Percentiles rank a stretch among this genome's conserved stretches.
Evolutionary conservation across 176 grass and related monocot genomes (phyloP).

Genomic region (Triticum timopheevii): DNA sequence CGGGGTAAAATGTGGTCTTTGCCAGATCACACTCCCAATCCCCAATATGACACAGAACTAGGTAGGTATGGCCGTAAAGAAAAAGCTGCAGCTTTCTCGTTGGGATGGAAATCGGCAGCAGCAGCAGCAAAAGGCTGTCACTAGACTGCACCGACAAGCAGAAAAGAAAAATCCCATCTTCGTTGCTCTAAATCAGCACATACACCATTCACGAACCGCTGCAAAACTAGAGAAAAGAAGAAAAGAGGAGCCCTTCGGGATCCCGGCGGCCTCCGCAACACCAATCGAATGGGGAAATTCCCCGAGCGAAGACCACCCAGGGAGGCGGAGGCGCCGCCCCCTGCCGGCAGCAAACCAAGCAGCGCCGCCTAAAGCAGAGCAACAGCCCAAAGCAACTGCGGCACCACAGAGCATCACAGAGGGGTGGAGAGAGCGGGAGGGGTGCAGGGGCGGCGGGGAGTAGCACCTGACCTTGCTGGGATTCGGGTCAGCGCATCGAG

Average conservation of each 20-base stretch:
- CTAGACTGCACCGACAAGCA: no score
- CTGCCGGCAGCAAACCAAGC: not conserved
- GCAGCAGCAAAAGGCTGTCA: not conserved
- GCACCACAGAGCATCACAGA: not conserved
- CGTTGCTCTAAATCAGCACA: not conserved
- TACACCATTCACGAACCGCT: not conserved
- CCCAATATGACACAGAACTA: conserved; percentile 5
- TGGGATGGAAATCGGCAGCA: not conserved
- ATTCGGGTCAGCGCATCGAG: not conserved
- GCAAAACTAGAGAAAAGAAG: not conserved
- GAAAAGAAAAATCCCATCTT: not conserved
- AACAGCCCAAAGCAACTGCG: not conserved
- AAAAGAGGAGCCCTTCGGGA: not conserved
- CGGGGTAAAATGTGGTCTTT: conserved; percentile 1
- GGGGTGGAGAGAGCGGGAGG: not conserved
- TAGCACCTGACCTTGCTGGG: not conserved
- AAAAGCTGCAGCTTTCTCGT: not conserved
- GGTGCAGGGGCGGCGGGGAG: not conserved
- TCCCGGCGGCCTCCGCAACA: not conserved
- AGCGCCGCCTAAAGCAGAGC: not conserved
- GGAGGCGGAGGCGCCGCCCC: not conserved
- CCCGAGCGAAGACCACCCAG: not conserved
- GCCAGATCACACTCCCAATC: not conserved
- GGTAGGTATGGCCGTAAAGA: not conserved
- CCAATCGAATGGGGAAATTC: not conserved